phyloP scores from a whole-genome alignment of 805 yeast species.

The Yarrowia bubula region DNA sequence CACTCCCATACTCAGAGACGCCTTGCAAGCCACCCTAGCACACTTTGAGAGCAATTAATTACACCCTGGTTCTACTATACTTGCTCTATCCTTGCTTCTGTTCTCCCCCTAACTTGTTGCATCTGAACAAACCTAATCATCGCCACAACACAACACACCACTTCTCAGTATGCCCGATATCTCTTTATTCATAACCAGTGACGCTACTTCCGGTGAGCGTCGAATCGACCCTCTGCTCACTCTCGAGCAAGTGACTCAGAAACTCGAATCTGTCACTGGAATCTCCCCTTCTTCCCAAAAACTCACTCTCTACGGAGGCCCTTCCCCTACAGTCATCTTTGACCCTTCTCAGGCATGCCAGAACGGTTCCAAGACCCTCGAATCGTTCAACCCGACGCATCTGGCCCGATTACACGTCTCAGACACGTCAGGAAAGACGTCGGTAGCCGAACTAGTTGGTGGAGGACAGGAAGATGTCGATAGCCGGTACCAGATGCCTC shows the following conservation, averaged over 20 bases:
- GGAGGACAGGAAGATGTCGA: constrained; percentile 42
- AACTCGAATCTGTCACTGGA: constrained; percentile 72
- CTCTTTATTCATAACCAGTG: constrained; percentile 59
- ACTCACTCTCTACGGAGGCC: constrained; percentile 38
- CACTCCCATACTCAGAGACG: too few relatives aligned
- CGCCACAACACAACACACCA: neutral
- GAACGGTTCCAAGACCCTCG: constrained; percentile 28
- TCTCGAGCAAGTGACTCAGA: constrained; percentile 49
- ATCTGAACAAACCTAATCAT: constrained; percentile 10
- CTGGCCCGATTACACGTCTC: constrained; percentile 56
- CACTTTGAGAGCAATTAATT: too few relatives aligned
- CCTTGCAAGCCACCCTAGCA: too few relatives aligned
- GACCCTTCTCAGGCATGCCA: constrained; percentile 24
- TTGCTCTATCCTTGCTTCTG: too few relatives aligned
- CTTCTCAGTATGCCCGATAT: constrained; percentile 42
- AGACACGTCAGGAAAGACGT: constrained; percentile 4
- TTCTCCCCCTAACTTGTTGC: too few relatives aligned
- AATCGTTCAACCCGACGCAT: constrained; percentile 38
- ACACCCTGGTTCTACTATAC: too few relatives aligned
- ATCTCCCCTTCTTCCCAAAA: constrained; percentile 55
- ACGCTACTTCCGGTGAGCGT: constrained; percentile 66
- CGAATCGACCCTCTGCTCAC: constrained; percentile 64
- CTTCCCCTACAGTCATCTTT: constrained; percentile 12
- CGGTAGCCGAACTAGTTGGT: neutral
- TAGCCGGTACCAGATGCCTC: constrained; percentile 45